phyloP scores from a whole-genome alignment of 306 rosid species.

The Medicago ruthenica region DNA sequence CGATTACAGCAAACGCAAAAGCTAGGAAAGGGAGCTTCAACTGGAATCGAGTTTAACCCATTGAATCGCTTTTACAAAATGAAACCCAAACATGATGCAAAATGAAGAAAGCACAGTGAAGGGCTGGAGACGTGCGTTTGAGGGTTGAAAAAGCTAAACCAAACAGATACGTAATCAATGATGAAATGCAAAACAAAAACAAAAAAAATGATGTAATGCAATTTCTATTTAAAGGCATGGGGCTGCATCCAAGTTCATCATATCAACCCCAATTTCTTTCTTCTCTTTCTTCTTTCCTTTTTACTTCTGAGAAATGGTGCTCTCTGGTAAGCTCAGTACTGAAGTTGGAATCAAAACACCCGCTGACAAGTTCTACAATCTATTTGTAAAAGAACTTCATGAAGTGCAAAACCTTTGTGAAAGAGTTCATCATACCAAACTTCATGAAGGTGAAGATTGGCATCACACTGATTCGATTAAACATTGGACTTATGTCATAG shows the following conservation, averaged over 20 bases:
- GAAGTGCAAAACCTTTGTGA: conserved; percentile 42
- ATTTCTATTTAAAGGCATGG: background rate
- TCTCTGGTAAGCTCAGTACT: conserved; percentile 32
- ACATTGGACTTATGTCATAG: conserved; percentile 35
- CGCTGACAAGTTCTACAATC: conserved; percentile 36
- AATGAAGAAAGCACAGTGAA: too few relatives aligned
- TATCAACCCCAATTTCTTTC: too few relatives aligned
- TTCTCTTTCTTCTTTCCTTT: background rate
- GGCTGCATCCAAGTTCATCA: background rate
- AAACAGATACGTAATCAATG: too few relatives aligned
- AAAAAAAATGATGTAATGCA: too few relatives aligned
- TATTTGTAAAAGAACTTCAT: conserved; percentile 29
- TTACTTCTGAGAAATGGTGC: conserved; percentile 25
- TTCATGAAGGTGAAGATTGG: conserved; percentile 65
- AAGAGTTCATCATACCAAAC: conserved; percentile 28
- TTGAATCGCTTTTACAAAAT: too few relatives aligned
- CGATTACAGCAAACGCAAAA: too few relatives aligned
- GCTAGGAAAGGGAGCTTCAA: too few relatives aligned
- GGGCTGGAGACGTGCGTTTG: too few relatives aligned
- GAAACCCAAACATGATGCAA: too few relatives aligned
- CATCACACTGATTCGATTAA: conserved; percentile 44
- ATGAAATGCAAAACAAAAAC: too few relatives aligned
- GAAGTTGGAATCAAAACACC: conserved; percentile 37
- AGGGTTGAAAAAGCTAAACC: too few relatives aligned
- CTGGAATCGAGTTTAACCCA: too few relatives aligned